Evolutionary conservation across 2,329 filamentous ascomycete species (phyloP).

Genomic region (Neocucurbitaria cava): DNA sequence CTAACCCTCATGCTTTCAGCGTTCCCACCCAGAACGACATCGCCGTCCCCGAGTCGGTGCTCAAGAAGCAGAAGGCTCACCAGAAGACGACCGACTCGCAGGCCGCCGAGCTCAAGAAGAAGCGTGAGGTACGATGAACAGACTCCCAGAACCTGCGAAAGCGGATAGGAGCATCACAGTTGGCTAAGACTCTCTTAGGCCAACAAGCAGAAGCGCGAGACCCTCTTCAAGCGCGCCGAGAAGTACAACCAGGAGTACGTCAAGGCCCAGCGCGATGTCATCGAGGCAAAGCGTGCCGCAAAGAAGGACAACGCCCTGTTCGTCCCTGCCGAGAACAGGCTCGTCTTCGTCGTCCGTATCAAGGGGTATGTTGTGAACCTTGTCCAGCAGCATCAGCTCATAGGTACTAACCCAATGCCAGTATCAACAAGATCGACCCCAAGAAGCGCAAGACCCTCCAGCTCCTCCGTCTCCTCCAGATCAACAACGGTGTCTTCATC

Average conservation of each 20-base stretch:
- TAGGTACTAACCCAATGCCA: neutral
- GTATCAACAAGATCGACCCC: constrained; percentile 99
- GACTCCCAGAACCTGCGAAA: constrained; percentile 45
- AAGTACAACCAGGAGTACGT: constrained; percentile 99
- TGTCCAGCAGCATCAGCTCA: neutral
- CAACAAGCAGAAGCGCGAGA: constrained; percentile 98
- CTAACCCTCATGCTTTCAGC: constrained; percentile 51
- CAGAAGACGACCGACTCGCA: constrained; percentile 97
- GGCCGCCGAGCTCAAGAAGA: constrained; percentile 80
- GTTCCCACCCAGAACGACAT: constrained; percentile 95
- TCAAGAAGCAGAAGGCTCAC: constrained; percentile 99
- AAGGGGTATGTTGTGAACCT: constrained; percentile 66
- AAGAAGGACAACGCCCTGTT: constrained; percentile 95
- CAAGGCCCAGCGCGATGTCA: constrained; percentile 94
- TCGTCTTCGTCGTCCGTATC: constrained; percentile 99
- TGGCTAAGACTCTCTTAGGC: constrained; percentile 67
- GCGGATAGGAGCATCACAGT: constrained; percentile 48
- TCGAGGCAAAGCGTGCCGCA: constrained; percentile 87
- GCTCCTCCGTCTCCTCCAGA: constrained; percentile 99
- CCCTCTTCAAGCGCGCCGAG: constrained; percentile 99
- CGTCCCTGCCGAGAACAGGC: constrained; percentile 92
- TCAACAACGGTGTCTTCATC: constrained; percentile 99
- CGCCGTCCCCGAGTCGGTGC: constrained; percentile 97
- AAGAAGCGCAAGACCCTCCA: constrained; percentile 99
- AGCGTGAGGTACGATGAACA: constrained; percentile 88